Conservation (phyloP, 768 basidiomycete genomes). For the Pilatotrama ljubarskyi region DNA sequence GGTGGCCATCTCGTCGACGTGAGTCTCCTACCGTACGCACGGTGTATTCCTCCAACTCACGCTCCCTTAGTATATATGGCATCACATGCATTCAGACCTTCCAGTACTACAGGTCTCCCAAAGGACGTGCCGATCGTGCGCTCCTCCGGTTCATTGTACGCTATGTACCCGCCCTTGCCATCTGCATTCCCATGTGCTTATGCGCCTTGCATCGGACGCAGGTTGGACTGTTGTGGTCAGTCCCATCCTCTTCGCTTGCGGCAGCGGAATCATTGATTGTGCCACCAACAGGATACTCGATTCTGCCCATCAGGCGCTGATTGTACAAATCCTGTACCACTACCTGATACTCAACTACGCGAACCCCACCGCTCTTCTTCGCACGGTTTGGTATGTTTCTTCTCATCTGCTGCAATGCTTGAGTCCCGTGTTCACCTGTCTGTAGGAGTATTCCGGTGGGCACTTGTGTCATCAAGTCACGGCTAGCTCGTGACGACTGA, state of each 20-base stretch:
- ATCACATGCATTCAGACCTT: slow-evolving; percentile 5
- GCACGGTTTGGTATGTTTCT: slow-evolving; percentile 4
- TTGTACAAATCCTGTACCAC: slow-evolving; percentile 15
- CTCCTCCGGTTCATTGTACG: background rate
- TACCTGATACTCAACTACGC: slow-evolving; percentile 18
- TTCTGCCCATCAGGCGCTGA: slow-evolving; percentile 12
- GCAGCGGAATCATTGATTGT: no score
- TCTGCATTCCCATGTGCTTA: background rate
- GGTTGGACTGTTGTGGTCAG: background rate
- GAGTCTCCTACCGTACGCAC: background rate
- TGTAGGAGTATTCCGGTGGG: background rate
- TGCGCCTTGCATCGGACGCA: background rate
- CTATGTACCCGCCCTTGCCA: background rate
- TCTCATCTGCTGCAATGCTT: background rate
- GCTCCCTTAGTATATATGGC: background rate
- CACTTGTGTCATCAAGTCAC: background rate
- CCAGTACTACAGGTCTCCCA: background rate
- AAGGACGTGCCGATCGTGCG: background rate
- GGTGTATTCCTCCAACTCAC: background rate
- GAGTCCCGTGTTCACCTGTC: background rate
- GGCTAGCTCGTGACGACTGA: background rate
- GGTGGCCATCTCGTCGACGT: background rate
- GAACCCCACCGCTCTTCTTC: slow-evolving; percentile 10
- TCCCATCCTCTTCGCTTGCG: no score
- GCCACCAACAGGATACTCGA: slow-evolving; percentile 11